Conservation (phyloP, 495 filamentous ascomycete genomes). For the Talaromyces liani region DNA sequence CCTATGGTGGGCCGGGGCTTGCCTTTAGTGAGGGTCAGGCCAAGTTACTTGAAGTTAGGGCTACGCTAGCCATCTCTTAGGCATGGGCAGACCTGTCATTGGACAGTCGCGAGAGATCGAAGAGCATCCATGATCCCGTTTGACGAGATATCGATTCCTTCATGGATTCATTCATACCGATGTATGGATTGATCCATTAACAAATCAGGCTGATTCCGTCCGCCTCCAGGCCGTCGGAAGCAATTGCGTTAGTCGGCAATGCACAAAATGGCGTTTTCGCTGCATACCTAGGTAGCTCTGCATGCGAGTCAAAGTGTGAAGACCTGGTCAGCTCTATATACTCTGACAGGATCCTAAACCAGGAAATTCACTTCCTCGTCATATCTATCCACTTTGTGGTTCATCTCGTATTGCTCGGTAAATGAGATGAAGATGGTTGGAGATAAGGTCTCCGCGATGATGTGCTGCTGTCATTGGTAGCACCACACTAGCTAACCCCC, state of each 20-base stretch:
- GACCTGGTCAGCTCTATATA: background rate
- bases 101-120: too few species aligned
- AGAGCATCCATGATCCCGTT: too few species aligned
- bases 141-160: background rate
- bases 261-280: background rate
- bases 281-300: background rate
- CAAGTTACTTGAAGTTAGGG: too few species aligned
- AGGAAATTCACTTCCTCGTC: background rate
- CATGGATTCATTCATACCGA: background rate
- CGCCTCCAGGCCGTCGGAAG: background rate
- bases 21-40: background rate
- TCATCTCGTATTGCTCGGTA: background rate
- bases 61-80: background rate
- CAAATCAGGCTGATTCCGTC: background rate
- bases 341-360: background rate
- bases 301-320: background rate
- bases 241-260: background rate
- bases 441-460: background rate
- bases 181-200: background rate
- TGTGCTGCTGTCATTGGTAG: background rate
- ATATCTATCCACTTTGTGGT: background rate
- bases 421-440: background rate
- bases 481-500: background rate
- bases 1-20: background rate
- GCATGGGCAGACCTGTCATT: background rate